Percentiles rank a stretch among this genome's conserved stretches.
Evolutionary conservation across 352 stramenopile species (phyloP).

Genomic region (Salisapilia sapeloensis): DNA sequence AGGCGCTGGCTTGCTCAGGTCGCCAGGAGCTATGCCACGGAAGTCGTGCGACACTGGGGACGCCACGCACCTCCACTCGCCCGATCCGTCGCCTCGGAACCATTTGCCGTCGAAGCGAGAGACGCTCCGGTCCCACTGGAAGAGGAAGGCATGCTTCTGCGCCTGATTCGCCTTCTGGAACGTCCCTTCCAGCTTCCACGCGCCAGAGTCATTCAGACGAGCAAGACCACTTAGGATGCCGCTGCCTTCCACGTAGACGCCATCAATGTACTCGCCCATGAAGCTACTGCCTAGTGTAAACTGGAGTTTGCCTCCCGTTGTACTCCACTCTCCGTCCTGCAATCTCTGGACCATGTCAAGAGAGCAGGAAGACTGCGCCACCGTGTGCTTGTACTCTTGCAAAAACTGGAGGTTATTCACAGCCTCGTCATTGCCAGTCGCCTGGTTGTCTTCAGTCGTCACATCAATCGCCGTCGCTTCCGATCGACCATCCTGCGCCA

Average conservation of each 20-base stretch:
- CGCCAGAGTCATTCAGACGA: conserved; percentile 18
- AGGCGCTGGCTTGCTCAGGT: conserved; percentile 14
- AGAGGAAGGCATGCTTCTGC: conserved; percentile 46
- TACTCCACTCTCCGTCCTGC: conserved; percentile 41
- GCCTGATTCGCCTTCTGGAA: conserved; percentile 56
- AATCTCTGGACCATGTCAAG: conserved; percentile 11
- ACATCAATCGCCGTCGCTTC: conserved; percentile 24
- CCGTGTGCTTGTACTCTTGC: conserved; percentile 27
- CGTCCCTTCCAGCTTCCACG: conserved; percentile 45
- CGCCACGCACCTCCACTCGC: conserved; percentile 58
- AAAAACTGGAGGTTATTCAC: conserved; percentile 25
- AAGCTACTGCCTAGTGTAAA: conserved; percentile 20
- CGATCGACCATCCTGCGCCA: background rate
- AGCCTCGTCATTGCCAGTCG: conserved; percentile 2
- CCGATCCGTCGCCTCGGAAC: conserved; percentile 68
- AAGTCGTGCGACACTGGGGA: conserved; percentile 35
- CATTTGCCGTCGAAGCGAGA: conserved; percentile 69
- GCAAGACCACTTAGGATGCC: conserved; percentile 43
- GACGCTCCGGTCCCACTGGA: conserved; percentile 35
- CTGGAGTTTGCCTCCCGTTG: conserved; percentile 37
- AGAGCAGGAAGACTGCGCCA: conserved; percentile 13
- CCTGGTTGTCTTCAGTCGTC: conserved; percentile 10
- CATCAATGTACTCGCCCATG: conserved; percentile 50
- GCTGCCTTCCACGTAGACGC: conserved; percentile 53
- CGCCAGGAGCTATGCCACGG: conserved; percentile 26